phyloP scores from a whole-genome alignment of 257 asterid species.

The Voacanga thouarsii region DNA sequence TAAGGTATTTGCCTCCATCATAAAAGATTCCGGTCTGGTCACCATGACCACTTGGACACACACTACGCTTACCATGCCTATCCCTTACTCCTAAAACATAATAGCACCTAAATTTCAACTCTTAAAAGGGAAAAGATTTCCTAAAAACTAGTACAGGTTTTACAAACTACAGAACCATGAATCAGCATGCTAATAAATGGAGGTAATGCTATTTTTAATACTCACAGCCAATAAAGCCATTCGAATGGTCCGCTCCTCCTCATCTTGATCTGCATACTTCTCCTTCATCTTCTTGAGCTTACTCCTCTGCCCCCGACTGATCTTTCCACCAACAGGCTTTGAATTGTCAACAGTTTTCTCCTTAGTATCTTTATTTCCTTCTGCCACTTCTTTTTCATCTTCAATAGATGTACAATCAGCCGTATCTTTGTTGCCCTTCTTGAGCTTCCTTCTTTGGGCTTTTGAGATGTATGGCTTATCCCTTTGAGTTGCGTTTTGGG shows the following conservation, averaged over 20 bases:
- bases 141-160: background rate
- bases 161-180: background rate
- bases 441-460: conserved; percentile 91
- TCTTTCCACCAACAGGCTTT: conserved; percentile 53
- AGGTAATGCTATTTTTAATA: background rate
- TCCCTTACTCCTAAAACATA: background rate
- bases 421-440: conserved; percentile 73
- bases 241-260: conserved; percentile 85
- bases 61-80: background rate
- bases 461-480: conserved; percentile 84
- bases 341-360: conserved; percentile 35
- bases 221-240: conserved; percentile 77
- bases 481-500: conserved; percentile 42
- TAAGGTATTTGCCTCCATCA: background rate
- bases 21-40: background rate
- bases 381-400: conserved; percentile 34
- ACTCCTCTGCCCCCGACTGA: conserved; percentile 86
- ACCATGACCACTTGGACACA: background rate
- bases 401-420: conserved; percentile 26
- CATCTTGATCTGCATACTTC: conserved; percentile 98
- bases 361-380: conserved; percentile 30
- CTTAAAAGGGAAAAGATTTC: background rate
- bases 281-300: conserved; percentile 93
- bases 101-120: background rate
- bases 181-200: background rate